phyloP scores from a whole-genome alignment of 1,139 yeast species.

The Magnusiomyces ingens region DNA sequence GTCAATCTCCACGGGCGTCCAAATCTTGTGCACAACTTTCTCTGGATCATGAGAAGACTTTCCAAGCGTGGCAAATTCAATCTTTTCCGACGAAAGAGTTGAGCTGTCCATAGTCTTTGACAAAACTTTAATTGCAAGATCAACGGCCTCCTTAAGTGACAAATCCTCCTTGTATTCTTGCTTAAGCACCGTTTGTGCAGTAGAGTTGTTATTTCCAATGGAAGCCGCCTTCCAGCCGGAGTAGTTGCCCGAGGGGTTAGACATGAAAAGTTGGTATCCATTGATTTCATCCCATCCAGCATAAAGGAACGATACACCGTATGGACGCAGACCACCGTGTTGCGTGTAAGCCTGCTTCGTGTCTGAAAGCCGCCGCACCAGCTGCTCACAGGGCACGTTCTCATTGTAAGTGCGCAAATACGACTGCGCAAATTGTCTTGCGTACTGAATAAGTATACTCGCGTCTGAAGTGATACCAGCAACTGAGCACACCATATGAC shows the following conservation, averaged over 20 bases:
- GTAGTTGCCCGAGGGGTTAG: constrained; percentile 96
- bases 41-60: constrained; percentile 38
- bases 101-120: constrained; percentile 93
- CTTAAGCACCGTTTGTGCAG: constrained; percentile 91
- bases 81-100: constrained; percentile 75
- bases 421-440: constrained; percentile 79
- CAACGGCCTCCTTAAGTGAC: constrained; percentile 70
- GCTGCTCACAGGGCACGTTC: constrained; percentile 83
- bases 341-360: constrained; percentile 97
- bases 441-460: constrained; percentile 78
- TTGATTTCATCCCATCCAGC: constrained; percentile 93
- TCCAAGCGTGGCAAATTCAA: constrained; percentile 81
- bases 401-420: constrained; percentile 82
- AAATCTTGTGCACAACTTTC: constrained; percentile 60
- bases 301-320: constrained; percentile 92
- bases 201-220: constrained; percentile 93
- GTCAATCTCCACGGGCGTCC: constrained; percentile 75
- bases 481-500: constrained; percentile 81
- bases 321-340: constrained; percentile 97
- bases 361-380: constrained; percentile 86
- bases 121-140: constrained; percentile 82
- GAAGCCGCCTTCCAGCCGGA: constrained; percentile 98
- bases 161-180: constrained; percentile 89
- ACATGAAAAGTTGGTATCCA: constrained; percentile 87
- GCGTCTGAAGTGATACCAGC: constrained; percentile 99